A percentile compares a stretch with the other conserved stretches of the same genome.
Conservation (phyloP, 2,329 filamentous ascomycete genomes). For the Cryoendolithus antarcticus region DNA sequence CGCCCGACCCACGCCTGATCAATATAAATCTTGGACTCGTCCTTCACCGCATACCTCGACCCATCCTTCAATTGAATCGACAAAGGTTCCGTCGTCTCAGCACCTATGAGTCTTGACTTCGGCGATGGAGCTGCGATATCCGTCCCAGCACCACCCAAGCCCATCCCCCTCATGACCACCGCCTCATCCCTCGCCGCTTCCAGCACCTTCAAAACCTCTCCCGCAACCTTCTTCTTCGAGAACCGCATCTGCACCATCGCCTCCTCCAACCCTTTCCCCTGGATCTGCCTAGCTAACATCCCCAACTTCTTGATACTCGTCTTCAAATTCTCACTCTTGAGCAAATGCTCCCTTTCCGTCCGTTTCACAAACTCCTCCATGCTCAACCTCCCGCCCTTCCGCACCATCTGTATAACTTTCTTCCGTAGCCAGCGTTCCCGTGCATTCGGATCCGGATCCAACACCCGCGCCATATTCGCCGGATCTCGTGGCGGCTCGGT, state of each 20-base stretch:
- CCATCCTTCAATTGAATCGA: constrained; percentile 65
- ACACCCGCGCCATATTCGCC: constrained; percentile 46
- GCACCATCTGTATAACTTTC: constrained; percentile 68
- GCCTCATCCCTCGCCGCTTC: constrained; percentile 73
- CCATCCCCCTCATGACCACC: constrained; percentile 73
- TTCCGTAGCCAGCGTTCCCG: constrained; percentile 69
- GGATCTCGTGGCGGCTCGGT: constrained; percentile 26
- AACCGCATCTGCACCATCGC: constrained; percentile 92
- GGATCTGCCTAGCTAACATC: constrained; percentile 74
- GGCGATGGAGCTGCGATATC: constrained; percentile 4
- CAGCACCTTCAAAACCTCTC: constrained; percentile 66
- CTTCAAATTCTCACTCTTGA: constrained; percentile 60
- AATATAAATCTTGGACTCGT: constrained; percentile 77
- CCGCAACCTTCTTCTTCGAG: constrained; percentile 82
- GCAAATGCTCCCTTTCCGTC: constrained; percentile 45
- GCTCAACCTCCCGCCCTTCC: constrained; percentile 53
- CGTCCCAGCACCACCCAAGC: constrained; percentile 37
- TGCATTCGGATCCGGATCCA: constrained; percentile 63
- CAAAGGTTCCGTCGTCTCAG: constrained; percentile 12
- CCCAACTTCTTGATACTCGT: constrained; percentile 88
- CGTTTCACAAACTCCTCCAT: constrained; percentile 56
- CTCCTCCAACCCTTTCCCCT: constrained; percentile 86
- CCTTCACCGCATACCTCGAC: constrained; percentile 54
- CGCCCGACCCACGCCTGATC: constrained; percentile 87
- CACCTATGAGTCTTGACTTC: too few relatives aligned